Conservation (phyloP, 768 basidiomycete genomes). For the Termitomyces eurrhizus region DNA sequence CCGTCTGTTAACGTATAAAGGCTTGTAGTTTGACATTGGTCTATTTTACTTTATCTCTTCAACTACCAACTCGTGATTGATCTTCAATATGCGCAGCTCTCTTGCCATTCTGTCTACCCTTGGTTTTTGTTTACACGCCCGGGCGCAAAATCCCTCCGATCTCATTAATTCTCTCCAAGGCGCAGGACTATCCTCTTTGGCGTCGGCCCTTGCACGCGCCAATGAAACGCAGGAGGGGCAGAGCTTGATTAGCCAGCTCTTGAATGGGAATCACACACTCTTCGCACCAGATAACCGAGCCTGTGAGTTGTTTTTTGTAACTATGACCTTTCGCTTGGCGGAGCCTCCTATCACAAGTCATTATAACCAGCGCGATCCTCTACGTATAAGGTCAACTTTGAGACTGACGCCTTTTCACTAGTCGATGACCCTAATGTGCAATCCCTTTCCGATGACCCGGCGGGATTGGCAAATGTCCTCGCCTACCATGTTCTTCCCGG, state of each 20-base stretch:
- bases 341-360: not conserved
- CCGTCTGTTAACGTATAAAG: conserved; percentile 6
- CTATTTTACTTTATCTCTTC: not conserved
- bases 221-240: conserved; percentile 13
- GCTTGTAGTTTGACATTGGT: not conserved
- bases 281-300: conserved; percentile 21
- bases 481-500: conserved; percentile 21
- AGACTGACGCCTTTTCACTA: not conserved
- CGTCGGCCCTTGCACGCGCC: conserved; percentile 4
- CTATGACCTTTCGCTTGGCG: not conserved
- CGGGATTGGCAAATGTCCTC: conserved; percentile 12
- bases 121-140: conserved; percentile 8
- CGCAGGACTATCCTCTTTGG: conserved; percentile 12
- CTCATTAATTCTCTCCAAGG: conserved; percentile 9
- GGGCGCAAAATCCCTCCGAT: conserved; percentile 12
- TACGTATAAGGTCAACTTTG: no score
- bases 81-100: conserved; percentile 6
- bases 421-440: conserved; percentile 12
- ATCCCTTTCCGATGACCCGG: conserved; percentile 1
- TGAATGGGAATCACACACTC: conserved; percentile 16
- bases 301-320: conserved; percentile 12
- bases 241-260: conserved; percentile 7
- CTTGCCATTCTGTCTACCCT: not conserved
- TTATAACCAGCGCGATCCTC: not conserved
- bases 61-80: not conserved